A percentile compares a stretch with the other conserved stretches of the same genome.
These are phyloP conservation scores for Russula sp. DNA, from an alignment of 768 basidiomycete species.

Conservation along the genomic window DNA sequence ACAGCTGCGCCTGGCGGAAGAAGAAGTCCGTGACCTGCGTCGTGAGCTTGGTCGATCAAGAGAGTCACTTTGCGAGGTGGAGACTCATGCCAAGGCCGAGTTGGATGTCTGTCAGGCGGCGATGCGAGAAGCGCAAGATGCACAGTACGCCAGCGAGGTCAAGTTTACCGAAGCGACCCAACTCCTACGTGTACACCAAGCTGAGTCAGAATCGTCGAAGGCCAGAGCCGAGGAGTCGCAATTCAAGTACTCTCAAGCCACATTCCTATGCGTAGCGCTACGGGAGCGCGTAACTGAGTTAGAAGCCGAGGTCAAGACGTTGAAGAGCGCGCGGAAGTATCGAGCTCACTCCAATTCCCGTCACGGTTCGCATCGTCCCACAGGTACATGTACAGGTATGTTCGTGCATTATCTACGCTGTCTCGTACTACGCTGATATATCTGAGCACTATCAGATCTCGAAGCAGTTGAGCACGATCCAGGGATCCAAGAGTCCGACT, in stretches of 20 bases:
- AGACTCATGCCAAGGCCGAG: not conserved
- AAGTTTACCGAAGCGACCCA: constrained; percentile 1
- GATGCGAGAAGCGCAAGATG: constrained; percentile 6
- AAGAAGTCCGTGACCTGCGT: not conserved
- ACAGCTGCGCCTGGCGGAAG: not conserved
- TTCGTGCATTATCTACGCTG: not conserved
- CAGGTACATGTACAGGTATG: constrained; percentile 7
- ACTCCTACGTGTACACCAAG: not conserved
- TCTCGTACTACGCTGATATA: not conserved
- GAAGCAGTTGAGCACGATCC: not conserved
- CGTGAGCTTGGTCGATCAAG: not conserved
- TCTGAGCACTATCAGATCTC: not conserved
- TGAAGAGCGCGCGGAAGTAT: not conserved
- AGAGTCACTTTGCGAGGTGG: not conserved
- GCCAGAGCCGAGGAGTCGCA: not conserved
- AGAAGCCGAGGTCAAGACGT: constrained; percentile 12
- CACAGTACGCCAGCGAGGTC: not conserved
- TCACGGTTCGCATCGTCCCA: not conserved
- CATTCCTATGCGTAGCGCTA: not conserved
- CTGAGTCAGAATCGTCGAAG: constrained; percentile 9
- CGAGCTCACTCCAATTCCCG: not conserved
- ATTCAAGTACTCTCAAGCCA: constrained; percentile 2
- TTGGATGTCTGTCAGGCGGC: not conserved
- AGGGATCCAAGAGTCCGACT: not conserved
- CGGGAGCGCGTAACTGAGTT: constrained; percentile 5